Evolutionary conservation across 2,329 filamentous ascomycete genomes (phyloP).

Genomic region (Aspergillus floridensis): DNA sequence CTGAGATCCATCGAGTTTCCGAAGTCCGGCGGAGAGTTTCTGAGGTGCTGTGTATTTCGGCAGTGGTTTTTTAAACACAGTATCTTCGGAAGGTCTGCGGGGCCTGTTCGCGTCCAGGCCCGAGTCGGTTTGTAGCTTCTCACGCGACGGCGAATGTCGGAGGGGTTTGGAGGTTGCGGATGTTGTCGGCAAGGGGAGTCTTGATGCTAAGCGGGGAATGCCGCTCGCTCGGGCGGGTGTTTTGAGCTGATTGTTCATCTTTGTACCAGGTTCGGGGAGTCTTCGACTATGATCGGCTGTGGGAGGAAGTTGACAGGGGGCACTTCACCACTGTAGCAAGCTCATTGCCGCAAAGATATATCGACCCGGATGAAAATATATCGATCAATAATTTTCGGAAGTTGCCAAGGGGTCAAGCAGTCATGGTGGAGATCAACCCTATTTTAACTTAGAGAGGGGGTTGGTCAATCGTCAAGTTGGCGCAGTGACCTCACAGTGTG

Average conservation of each 20-base stretch:
- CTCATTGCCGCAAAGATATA: not conserved
- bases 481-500: not conserved
- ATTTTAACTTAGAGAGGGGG: not conserved
- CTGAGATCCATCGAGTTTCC: constrained; percentile 20
- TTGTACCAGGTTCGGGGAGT: constrained; percentile 5
- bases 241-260: constrained; percentile 37
- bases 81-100: constrained; percentile 40
- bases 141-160: constrained; percentile 48
- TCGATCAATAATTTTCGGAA: not conserved
- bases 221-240: constrained; percentile 32
- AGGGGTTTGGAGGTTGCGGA: constrained; percentile 41
- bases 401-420: not conserved
- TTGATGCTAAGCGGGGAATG: constrained; percentile 52
- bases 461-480: not conserved
- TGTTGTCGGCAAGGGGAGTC: constrained; percentile 52
- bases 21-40: constrained; percentile 19
- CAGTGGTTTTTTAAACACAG: constrained; percentile 36
- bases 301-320: not conserved
- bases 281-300: not conserved
- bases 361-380: not conserved
- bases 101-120: constrained; percentile 38
- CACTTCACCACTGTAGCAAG: not conserved
- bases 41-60: constrained; percentile 26
- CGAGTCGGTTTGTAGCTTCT: constrained; percentile 44
- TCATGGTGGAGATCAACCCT: not conserved